Evolutionary conservation across 129 eudicot species (phyloP), one percentile per base, ranked within the genome.

Genomic region (Tanacetum coccineum): DNA sequence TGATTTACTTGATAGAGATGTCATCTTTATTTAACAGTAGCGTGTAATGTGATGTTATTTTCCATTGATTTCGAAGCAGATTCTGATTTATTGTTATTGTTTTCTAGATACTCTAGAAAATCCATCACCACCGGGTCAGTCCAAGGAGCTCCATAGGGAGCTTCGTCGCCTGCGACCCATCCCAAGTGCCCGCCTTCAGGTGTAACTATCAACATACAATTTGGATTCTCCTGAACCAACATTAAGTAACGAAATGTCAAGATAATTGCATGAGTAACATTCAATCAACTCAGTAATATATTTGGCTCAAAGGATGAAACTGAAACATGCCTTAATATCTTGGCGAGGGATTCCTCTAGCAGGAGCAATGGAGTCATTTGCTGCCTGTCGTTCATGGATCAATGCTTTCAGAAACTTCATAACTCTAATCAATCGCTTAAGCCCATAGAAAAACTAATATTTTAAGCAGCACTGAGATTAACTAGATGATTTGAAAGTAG

Each of bases 101-200:
- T 81, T 62, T 84, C 88, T 65, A 88, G 56, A 75, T 86, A 72
- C 68, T 86, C 79, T 8, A 93, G 79, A 77, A 93, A 93, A 58
- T 93, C 99, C 92, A 93, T 93, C 73, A 93, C 96, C 59, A 84
- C 76, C 1, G 93, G 88, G 48, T 93, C 99, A 1, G 96, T 93
- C 99, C 99, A 93, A 9, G 99, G 99, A 81, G 88, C 84, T 70
- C 99, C 99, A 28, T 62, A 22, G 5, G 99, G 99, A 21, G 96
- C 95, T 47, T 79, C 96, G 10, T 44, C 48, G 3, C 99, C 99
- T 30, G 88, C 99, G 69, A 93, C 78, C 96, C 99, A 93, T 51
- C 96, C 99, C 62, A 93, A 78, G 64, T 93, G 99, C 21, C 95
- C 99, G 18, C 99, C 99, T 83, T 82, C 83, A 19, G 96, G 99